Base-by-base conservation (phyloP, 2,329 filamentous ascomycete species). In the Aspergillus fischeri region DNA sequence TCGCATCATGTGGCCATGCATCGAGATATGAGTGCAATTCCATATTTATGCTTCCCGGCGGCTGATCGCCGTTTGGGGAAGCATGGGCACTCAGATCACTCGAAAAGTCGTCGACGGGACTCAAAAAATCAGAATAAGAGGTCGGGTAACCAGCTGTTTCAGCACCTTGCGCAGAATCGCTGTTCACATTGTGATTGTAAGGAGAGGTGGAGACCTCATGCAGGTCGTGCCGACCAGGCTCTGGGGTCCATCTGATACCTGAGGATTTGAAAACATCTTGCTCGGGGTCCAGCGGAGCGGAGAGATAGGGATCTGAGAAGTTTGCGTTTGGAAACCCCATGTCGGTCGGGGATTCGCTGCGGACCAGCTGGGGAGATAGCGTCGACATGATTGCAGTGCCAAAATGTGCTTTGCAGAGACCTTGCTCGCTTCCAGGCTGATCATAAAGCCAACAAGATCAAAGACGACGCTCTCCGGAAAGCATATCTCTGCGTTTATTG, bases 301-400 rank as follows among this genome's bases (percentile, higher is more conserved):
- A 72, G 7, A 78, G 70, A 61, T 75, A 77, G 24, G 73, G 70
- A 52, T 77, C 74, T 51, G 67, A 67, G 54, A 67, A 65, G 48
- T 64, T 68, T 45, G 70, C 62, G 35, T 73, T 66, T 48, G 69
- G 70, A 57, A 73, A 70, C 17, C 63, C 65, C 48, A 67, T 60
- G 41, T 63, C 61, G 54, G 63, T 65, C 38, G 64, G 59, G 17
- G 66, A 70, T 45, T 67, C 61, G 42, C 61, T 57, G 17, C 56
- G 54, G 55, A 60, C 57, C 58, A 65, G 65, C 57, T 61, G 62
- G 48, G 50, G 65, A 53, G 57, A 65, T 60, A 63, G 45, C 3
- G 62, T 62, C 51, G 65, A 61, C 60, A 64, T 65, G 55, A 45
- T 63, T 53, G 52, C 48, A n/a, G 49, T 48, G 24, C 24, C 25